phyloP scores from a whole-genome alignment of 768 basidiomycete genomes.

The Daedaleopsis sinensis region DNA sequence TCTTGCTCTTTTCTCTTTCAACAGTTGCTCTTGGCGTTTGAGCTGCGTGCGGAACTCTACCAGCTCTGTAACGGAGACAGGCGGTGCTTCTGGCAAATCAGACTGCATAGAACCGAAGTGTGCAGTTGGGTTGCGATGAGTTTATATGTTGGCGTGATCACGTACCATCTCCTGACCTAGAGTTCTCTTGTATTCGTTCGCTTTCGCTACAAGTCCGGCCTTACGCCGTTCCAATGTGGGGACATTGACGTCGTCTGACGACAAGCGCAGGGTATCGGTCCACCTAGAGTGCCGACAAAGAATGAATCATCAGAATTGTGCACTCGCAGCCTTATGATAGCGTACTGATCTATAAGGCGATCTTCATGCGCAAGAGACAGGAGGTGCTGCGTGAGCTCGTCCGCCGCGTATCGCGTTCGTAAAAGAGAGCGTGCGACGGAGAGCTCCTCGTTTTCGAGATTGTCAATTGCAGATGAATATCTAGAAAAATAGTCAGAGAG shows the following conservation, averaged over 20 bases:
- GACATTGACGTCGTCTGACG: constrained; percentile 30
- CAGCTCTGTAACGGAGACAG: constrained; percentile 43
- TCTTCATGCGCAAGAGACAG: constrained; percentile 39
- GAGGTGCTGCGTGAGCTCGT: constrained; percentile 41
- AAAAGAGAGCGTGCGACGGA: constrained; percentile 36
- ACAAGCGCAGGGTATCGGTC: constrained; percentile 34
- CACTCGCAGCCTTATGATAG: background rate
- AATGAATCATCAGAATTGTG: background rate
- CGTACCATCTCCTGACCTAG: constrained; percentile 39
- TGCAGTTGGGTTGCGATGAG: too few species aligned
- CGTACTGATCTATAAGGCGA: constrained; percentile 42
- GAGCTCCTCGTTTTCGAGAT: constrained; percentile 37
- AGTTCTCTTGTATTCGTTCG: constrained; percentile 49
- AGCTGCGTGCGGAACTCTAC: constrained; percentile 43
- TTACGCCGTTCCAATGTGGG: constrained; percentile 41
- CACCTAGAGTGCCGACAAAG: constrained; percentile 33
- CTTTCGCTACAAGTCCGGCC: constrained; percentile 46
- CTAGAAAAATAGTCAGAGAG: constrained; percentile 26
- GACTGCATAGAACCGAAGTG: constrained; percentile 23
- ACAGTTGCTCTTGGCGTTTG: constrained; percentile 37
- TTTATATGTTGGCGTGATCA: background rate
- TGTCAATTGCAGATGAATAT: constrained; percentile 40
- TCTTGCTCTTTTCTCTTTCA: constrained; percentile 48
- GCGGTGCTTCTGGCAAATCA: constrained; percentile 33
- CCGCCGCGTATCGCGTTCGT: constrained; percentile 38